Conservation (phyloP, 805 yeast genomes). For the Lipomyces yamanashiensis region DNA sequence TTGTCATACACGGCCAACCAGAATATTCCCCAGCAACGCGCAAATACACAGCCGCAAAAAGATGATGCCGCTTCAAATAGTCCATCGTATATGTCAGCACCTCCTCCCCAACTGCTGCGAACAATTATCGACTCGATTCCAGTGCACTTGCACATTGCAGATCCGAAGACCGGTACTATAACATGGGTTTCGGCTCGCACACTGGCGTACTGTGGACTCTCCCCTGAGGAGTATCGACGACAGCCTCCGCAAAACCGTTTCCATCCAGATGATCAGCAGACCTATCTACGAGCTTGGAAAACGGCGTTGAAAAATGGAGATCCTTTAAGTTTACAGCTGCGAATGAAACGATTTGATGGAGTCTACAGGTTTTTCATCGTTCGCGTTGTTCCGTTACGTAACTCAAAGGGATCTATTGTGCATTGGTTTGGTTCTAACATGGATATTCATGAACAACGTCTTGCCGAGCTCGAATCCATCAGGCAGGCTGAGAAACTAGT, state of each 20-base stretch:
- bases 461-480: conserved; percentile 43
- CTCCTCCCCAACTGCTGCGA: conserved; percentile 35
- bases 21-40: neutral
- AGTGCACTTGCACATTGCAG: conserved; percentile 44
- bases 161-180: conserved; percentile 41
- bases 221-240: conserved; percentile 39
- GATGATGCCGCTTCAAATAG: neutral
- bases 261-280: conserved; percentile 42
- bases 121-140: conserved; percentile 46
- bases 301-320: conserved; percentile 41
- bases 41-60: neutral
- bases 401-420: conserved; percentile 41
- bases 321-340: conserved; percentile 40
- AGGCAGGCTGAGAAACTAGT: conserved; percentile 41
- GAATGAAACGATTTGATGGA: conserved; percentile 44
- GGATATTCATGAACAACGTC: conserved; percentile 44
- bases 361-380: conserved; percentile 41
- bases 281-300: conserved; percentile 40
- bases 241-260: conserved; percentile 35
- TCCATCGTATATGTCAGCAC: conserved; percentile 15
- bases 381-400: conserved; percentile 43
- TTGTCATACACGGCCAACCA: neutral
- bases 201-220: conserved; percentile 42
- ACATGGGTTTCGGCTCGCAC: conserved; percentile 45
- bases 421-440: conserved; percentile 46